Conservation (phyloP, 208 protist species). For the Leishmania turanica region DNA sequence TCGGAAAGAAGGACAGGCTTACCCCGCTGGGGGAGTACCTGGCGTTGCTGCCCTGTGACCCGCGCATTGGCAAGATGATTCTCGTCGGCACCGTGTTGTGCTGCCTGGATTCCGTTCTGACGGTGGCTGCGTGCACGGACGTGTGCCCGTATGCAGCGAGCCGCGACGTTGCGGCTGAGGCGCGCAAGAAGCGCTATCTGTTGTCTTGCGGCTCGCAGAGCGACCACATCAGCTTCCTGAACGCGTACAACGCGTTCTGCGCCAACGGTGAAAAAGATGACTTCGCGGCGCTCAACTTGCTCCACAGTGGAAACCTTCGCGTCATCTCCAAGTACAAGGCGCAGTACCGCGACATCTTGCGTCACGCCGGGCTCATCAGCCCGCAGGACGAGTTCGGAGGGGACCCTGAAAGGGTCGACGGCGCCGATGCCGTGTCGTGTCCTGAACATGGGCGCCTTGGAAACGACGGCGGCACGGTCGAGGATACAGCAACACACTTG, state of each 20-base stretch:
- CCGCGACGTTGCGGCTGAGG: conserved; percentile 46
- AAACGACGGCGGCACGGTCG: background rate
- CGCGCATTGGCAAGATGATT: conserved; percentile 94
- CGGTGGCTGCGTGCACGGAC: conserved; percentile 91
- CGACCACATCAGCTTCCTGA: conserved; percentile 84
- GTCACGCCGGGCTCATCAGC: conserved; percentile 53
- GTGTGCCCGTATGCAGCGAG: conserved; percentile 66
- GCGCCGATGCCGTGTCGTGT: background rate
- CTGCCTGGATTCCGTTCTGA: conserved; percentile 95
- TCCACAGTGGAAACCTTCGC: conserved; percentile 54
- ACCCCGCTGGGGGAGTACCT: conserved; percentile 91
- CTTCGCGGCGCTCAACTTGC: conserved; percentile 63
- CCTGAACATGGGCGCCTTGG: background rate
- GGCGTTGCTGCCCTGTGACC: conserved; percentile 86
- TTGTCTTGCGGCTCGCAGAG: conserved; percentile 72
- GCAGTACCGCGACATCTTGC: conserved; percentile 84
- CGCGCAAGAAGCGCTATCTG: conserved; percentile 52
- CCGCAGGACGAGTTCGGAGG: background rate
- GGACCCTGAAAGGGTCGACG: background rate
- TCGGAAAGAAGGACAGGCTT: conserved; percentile 52
- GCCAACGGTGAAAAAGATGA: conserved; percentile 35
- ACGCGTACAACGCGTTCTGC: conserved; percentile 86
- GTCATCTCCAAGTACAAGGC: conserved; percentile 87
- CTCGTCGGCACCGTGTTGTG: conserved; percentile 91
- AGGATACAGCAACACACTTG: background rate